Evolutionary conservation across 257 asterid species (phyloP).

Genomic region (Osmanthus fragrans): DNA sequence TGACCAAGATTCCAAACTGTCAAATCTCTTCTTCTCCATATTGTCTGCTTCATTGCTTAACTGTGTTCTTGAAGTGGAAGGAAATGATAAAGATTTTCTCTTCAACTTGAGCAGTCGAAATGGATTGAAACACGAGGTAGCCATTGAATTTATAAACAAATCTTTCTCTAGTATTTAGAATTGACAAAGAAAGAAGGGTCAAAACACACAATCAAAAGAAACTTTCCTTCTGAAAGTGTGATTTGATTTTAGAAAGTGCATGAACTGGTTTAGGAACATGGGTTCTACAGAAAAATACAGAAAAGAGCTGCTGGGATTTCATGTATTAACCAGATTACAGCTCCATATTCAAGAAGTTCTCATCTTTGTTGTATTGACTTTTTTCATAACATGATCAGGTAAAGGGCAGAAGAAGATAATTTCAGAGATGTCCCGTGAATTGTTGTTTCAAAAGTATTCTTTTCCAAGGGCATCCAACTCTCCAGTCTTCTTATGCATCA

Average conservation of each 20-base stretch:
- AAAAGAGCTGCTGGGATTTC: conserved; percentile 30
- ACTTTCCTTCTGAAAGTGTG: conserved; percentile 44
- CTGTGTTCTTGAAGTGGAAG: conserved; percentile 55
- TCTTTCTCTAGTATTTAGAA: not conserved
- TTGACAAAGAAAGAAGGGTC: not conserved
- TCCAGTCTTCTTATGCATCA: conserved; percentile 17
- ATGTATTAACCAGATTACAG: conserved; percentile 29
- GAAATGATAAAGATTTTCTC: conserved; percentile 37
- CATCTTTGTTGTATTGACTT: conserved; percentile 16
- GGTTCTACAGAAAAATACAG: conserved; percentile 11
- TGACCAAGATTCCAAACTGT: conserved; percentile 98
- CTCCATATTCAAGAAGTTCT: not conserved
- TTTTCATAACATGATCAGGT: conserved; percentile 22
- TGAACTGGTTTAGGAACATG: not conserved
- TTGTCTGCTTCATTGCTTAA: conserved; percentile 38
- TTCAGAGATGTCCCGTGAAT: conserved; percentile 57
- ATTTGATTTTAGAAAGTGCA: conserved; percentile 42
- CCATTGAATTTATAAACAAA: conserved; percentile 35
- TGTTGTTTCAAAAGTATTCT: conserved; percentile 42
- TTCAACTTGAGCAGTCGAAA: conserved; percentile 56
- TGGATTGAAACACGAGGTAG: conserved; percentile 67
- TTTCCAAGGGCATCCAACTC: conserved; percentile 17
- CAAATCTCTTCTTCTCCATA: conserved; percentile 88
- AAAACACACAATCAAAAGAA: conserved; percentile 25
- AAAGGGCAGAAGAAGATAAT: conserved; percentile 39